Evolutionary conservation across 306 rosid species (phyloP).

Genomic region (Vigna reflexopilosa): DNA sequence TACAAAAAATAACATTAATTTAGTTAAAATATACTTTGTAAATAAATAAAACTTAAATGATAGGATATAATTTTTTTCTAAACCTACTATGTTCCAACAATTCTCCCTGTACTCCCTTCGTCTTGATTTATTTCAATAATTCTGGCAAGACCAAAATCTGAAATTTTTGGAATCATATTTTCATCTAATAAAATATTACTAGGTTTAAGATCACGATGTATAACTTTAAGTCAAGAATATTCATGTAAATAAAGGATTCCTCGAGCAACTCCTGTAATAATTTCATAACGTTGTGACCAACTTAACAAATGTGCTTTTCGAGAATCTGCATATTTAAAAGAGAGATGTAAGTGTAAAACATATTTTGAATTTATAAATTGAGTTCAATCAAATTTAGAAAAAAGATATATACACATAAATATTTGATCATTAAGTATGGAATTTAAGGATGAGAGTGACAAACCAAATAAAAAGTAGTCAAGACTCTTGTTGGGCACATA

Average conservation of each 20-base stretch:
- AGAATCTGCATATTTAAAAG: not conserved
- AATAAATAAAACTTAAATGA: not conserved
- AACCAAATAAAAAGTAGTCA: not conserved
- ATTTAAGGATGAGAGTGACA: not conserved
- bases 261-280: too few species aligned
- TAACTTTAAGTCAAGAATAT: too few species aligned
- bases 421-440: too few species aligned
- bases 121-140: conserved; percentile 7
- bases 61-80: not conserved
- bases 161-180: too few species aligned
- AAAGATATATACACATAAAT: not conserved
- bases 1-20: not conserved
- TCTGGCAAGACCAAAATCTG: not conserved
- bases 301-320: not conserved
- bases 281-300: too few species aligned
- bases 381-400: too few species aligned
- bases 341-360: not conserved
- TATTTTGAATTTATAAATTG: not conserved
- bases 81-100: not conserved
- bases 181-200: too few species aligned
- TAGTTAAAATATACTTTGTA: not conserved
- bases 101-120: not conserved
- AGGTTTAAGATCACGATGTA: too few species aligned
- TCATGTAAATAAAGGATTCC: too few species aligned
- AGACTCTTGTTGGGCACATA: too few species aligned